Evolutionary conservation across 2,329 filamentous ascomycete genomes (phyloP), one percentile per base, ranked within the genome.

Genomic region (Aspergillus brunneoviolaceus): DNA sequence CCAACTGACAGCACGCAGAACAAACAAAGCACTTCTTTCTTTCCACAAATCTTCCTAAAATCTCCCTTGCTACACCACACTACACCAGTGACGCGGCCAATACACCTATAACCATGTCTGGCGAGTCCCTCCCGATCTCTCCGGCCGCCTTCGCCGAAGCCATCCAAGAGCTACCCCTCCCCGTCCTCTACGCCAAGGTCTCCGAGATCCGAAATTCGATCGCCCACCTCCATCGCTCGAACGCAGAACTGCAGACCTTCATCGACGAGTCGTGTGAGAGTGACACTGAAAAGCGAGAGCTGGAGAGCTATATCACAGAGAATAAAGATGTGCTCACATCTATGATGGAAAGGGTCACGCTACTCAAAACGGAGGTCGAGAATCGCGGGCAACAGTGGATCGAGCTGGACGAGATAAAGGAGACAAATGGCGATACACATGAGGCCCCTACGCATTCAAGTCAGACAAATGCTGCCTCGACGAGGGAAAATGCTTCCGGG

Each of bases 131-230:
- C 16, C 82, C 83, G 31, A 85, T 86, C 62, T 74, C 78, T 23
- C 71, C 79, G n/a, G 68, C 72, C 33, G 79, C 77, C 60, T 86
- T 86, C 69, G 79, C 81, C 56, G 73, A 79, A 63, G 86, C 86
- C 21, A 81, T 89, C 65, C 75, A 80, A 67, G 80, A 82, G 59
- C 82, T 89, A 7, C 81, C 85, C 10, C 74, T 87, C 64, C 80
- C 83, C 61, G 79, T 82, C 21, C 76, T 89, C 29, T 85, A 87
- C 76, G 77, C 80, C 69, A 88, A 88, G 78, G 82, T 82, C 59
- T 79, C 81, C 59, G 86, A 89, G 68, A 78, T 89, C 10, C 77
- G 77, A 49, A 88, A 88, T 76, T 84, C 80, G 60, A 84, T 87
- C 67, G 71, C 76, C 2, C 86, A 88, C 66, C 81, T 89, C 29